phyloP scores from a whole-genome alignment of 805 yeast species.

The Metschnikowia rubicola region DNA sequence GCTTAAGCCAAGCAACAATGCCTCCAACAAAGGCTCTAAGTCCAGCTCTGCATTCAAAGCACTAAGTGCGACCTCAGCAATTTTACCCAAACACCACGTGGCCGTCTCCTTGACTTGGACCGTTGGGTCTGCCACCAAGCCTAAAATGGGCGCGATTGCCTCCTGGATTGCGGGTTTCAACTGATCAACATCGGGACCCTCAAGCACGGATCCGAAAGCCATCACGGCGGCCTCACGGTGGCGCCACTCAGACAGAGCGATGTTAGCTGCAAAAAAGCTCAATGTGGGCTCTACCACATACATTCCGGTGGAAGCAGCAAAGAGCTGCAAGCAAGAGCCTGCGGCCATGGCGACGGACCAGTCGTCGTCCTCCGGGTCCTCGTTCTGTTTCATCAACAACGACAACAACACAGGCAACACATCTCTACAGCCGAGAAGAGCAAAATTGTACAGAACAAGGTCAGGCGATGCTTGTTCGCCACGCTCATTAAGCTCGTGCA shows the following conservation, averaged over 20 bases:
- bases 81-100: conserved; percentile 97
- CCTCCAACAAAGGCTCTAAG: conserved; percentile 68
- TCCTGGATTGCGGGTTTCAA: conserved; percentile 66
- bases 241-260: conserved; percentile 64
- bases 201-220: conserved; percentile 97
- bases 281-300: conserved; percentile 83
- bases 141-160: conserved; percentile 77
- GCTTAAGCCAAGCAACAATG: conserved; percentile 73
- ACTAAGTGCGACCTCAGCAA: conserved; percentile 80
- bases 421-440: conserved; percentile 75
- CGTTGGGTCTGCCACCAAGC: conserved; percentile 67
- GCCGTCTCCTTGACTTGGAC: conserved; percentile 94
- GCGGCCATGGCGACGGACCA: conserved; percentile 99
- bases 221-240: conserved; percentile 95
- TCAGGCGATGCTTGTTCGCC: conserved; percentile 34
- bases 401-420: conserved; percentile 83
- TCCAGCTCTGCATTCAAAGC: conserved; percentile 66
- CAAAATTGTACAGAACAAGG: conserved; percentile 69
- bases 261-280: conserved; percentile 74
- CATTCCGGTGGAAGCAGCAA: conserved; percentile 86
- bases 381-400: conserved; percentile 83
- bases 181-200: conserved; percentile 82
- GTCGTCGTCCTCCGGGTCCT: conserved; percentile 90
- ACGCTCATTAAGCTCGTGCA: conserved; percentile 51
- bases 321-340: conserved; percentile 91